Conservation (phyloP, 139 green algal genomes). For the Tetradesmus obliquus region DNA sequence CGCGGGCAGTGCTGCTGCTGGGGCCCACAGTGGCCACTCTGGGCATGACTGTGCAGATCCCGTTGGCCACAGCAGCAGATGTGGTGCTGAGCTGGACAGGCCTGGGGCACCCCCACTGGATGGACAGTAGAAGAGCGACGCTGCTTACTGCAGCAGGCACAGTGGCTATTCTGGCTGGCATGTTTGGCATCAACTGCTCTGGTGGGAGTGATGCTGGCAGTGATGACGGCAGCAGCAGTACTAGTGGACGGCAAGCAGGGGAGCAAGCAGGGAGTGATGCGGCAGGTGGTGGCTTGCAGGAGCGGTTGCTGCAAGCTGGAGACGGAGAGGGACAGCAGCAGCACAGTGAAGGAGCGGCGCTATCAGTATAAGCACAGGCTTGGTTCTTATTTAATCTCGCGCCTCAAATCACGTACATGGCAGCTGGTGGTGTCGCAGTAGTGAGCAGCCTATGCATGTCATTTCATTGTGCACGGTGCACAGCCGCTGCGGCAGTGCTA, state of each 20-base stretch:
- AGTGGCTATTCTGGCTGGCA: conserved; percentile 3
- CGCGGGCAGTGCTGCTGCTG: conserved; percentile 92
- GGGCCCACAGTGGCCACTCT: conserved; percentile 90
- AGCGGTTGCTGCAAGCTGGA: neutral
- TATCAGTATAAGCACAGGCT: neutral
- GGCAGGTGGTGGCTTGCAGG: neutral
- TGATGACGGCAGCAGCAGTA: neutral
- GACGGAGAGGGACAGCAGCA: neutral
- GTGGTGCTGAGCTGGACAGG: conserved; percentile 31
- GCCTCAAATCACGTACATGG: too few relatives aligned
- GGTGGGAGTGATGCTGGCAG: neutral
- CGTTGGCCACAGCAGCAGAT: conserved; percentile 67
- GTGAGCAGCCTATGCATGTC: too few relatives aligned
- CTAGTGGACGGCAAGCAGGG: neutral
- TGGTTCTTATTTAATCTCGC: too few relatives aligned
- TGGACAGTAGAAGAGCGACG: neutral
- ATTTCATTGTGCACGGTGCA: too few relatives aligned
- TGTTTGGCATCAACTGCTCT: conserved; percentile 30
- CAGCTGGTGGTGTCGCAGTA: too few relatives aligned
- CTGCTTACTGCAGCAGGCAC: conserved; percentile 28
- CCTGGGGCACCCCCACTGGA: conserved; percentile 57
- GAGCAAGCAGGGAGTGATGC: neutral
- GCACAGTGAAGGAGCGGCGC: neutral
- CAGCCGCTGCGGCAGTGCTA: too few relatives aligned
- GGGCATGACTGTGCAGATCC: conserved; percentile 88